Conservation (phyloP, 257 asterid species). For the Solanum pinnatisectum region DNA sequence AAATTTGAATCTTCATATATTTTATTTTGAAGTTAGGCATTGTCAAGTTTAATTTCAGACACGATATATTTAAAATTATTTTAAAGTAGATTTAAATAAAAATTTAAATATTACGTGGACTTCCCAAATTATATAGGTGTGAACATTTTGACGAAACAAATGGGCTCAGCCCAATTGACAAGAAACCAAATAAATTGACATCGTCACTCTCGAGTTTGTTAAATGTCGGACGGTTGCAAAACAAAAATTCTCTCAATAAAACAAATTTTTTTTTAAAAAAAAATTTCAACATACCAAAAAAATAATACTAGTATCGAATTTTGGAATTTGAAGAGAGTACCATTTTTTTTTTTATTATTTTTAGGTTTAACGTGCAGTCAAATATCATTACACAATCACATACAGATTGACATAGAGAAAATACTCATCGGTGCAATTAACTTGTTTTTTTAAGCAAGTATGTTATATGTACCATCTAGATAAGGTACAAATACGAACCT, state of each 20-base stretch:
- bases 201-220: background rate
- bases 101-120: background rate
- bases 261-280: no score
- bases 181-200: background rate
- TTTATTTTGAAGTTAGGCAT: background rate
- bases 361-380: accelerated
- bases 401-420: background rate
- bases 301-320: background rate
- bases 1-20: background rate
- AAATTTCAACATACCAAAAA: background rate
- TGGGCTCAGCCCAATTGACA: background rate
- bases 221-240: background rate
- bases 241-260: background rate
- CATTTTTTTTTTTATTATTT: background rate
- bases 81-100: background rate
- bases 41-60: background rate
- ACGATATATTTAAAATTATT: background rate
- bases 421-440: background rate
- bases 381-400: background rate
- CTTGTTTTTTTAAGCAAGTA: background rate
- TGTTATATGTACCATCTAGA: background rate
- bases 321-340: background rate
- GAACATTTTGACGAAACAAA: background rate
- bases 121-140: background rate
- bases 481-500: background rate